These are phyloP conservation scores for Deinandra increscens DNA, from an alignment of 129 eudicot genomes.

Conservation along the genomic window DNA sequence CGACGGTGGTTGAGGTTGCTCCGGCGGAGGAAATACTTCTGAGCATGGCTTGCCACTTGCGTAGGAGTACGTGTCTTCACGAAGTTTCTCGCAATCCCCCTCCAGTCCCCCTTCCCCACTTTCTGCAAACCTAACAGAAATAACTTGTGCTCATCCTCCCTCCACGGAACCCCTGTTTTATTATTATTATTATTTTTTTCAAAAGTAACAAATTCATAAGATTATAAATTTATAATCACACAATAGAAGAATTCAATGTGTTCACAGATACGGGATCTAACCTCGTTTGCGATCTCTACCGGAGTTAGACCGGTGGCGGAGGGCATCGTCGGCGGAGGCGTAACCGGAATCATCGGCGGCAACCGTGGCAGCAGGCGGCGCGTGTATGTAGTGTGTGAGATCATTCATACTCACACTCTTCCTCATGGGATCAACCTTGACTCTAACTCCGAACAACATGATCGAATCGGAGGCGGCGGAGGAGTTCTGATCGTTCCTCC, in stretches of 20 bases:
- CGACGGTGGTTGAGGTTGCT: constrained; percentile 82
- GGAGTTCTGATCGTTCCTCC: constrained; percentile 25
- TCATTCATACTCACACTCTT: constrained; percentile 93
- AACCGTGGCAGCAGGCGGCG: constrained; percentile 13
- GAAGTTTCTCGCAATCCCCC: constrained; percentile 80
- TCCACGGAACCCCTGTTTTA: constrained; percentile 82
- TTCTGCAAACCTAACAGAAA: constrained; percentile 79
- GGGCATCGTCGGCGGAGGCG: constrained; percentile 82
- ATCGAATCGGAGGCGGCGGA: constrained; percentile 44
- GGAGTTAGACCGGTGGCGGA: constrained; percentile 32
- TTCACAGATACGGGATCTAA: constrained; percentile 28
- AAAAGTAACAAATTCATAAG: constrained; percentile 3
- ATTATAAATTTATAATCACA: constrained; percentile 5
- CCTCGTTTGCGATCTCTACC: constrained; percentile 88
- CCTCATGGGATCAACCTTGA: constrained; percentile 87
- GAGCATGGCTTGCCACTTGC: constrained; percentile 98
- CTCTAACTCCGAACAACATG: constrained; percentile 89
- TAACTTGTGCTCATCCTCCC: constrained; percentile 92
- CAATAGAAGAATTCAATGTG: too few species aligned
- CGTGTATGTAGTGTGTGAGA: constrained; percentile 64
- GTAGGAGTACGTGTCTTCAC: constrained; percentile 91
- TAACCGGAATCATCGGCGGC: constrained; percentile 51
- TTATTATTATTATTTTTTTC: too few species aligned
- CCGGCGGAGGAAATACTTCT: constrained; percentile 85
- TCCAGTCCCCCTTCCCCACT: constrained; percentile 96